phyloP scores from a whole-genome alignment of 2,329 filamentous ascomycete genomes.

The Talaromyces sp. region DNA sequence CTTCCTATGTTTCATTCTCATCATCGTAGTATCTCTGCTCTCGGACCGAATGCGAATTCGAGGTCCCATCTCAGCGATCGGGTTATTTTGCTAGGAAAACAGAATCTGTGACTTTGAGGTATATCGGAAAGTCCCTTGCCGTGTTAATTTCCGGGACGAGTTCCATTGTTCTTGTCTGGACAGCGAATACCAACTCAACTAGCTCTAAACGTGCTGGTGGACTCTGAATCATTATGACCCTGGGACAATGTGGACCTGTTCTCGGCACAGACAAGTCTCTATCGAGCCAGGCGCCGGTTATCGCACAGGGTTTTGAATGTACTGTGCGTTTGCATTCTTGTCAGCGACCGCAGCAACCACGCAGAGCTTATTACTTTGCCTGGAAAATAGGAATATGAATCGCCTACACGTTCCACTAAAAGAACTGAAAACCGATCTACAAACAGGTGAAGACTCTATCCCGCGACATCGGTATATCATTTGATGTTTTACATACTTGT shows the following conservation, averaged over 20 bases:
- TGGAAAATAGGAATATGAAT: constrained; percentile 4
- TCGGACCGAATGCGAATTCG: constrained; percentile 33
- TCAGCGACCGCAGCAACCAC: neutral
- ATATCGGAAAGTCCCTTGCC: constrained; percentile 33
- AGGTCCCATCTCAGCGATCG: constrained; percentile 35
- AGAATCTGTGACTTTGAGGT: constrained; percentile 25
- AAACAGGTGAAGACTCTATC: neutral
- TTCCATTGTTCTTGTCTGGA: constrained; percentile 31
- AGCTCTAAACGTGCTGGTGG: constrained; percentile 33
- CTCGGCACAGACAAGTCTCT: constrained; percentile 30
- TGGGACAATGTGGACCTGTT: constrained; percentile 30
- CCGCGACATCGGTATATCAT: neutral
- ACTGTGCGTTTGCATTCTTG: constrained; percentile 20
- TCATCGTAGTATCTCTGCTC: constrained; percentile 29
- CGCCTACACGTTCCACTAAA: constrained; percentile 14
- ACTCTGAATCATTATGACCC: constrained; percentile 31
- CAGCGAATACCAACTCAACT: constrained; percentile 31
- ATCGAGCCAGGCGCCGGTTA: constrained; percentile 26
- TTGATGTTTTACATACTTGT: neutral
- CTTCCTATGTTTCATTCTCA: constrained; percentile 34
- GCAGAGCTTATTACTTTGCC: constrained; percentile 1
- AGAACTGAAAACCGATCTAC: neutral
- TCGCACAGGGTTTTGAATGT: constrained; percentile 32
- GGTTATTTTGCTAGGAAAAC: constrained; percentile 37
- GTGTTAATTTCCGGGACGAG: constrained; percentile 35